These are phyloP conservation scores for Prunus mongolica DNA, from an alignment of 306 rosid genomes.

Conservation along the genomic window DNA sequence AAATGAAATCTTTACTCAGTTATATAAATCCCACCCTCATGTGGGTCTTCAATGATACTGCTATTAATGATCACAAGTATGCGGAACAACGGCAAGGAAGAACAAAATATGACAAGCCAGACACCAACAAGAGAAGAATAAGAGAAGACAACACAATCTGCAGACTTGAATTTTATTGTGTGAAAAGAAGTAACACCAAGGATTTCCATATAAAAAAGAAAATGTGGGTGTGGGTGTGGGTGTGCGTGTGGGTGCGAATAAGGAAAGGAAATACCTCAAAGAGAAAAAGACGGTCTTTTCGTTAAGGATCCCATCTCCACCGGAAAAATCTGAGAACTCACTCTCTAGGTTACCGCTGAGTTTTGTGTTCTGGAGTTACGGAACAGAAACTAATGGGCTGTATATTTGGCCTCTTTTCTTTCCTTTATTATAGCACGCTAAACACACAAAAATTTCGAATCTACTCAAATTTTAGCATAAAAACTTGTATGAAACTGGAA, in stretches of 20 bases:
- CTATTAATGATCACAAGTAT: not conserved
- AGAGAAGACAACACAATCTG: not conserved
- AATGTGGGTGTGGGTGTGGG: not conserved
- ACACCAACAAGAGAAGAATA: not conserved
- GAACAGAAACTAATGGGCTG: not conserved
- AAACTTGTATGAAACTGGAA: too few relatives aligned
- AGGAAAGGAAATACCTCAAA: not conserved
- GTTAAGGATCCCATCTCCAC: not conserved
- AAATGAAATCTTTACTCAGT: not conserved
- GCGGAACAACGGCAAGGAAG: not conserved
- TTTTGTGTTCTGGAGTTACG: not conserved
- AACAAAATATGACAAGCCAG: not conserved
- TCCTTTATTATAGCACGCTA: not conserved
- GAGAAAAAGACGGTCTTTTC: not conserved
- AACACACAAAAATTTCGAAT: too few relatives aligned
- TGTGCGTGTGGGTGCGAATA: not conserved
- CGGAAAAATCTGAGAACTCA: not conserved
- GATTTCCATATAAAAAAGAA: not conserved
- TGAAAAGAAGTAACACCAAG: not conserved
- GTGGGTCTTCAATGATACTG: not conserved
- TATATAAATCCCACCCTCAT: not conserved
- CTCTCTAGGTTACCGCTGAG: not conserved
- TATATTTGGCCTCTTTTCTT: not conserved
- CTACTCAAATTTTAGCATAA: too few relatives aligned
- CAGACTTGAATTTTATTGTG: not conserved